Conservation (phyloP, 2,329 filamentous ascomycete species). For the Aspergillus viridinutans region DNA sequence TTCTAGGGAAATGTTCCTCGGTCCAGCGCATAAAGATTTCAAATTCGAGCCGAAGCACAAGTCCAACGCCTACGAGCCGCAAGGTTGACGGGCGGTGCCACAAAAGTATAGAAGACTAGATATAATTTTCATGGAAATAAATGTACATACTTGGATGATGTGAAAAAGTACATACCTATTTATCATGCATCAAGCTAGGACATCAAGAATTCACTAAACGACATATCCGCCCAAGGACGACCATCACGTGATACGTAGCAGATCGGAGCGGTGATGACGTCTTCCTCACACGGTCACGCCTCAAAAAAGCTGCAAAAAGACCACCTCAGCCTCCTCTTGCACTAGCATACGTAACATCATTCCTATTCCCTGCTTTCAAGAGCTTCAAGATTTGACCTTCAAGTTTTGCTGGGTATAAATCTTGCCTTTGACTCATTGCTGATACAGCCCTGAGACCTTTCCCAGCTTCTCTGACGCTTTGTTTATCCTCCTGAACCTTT, state of each 20-base stretch:
- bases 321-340: constrained; percentile 57
- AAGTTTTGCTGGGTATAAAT: constrained; percentile 5
- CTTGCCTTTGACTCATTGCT: neutral
- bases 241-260: constrained; percentile 9
- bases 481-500: constrained; percentile 12
- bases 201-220: no score
- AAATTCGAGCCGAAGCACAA: constrained; percentile 97
- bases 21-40: constrained; percentile 84
- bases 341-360: neutral
- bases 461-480: constrained; percentile 6
- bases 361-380: neutral
- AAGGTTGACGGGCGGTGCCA: constrained; percentile 40
- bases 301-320: constrained; percentile 53
- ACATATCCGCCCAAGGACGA: neutral
- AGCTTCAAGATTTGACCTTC: neutral
- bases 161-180: neutral
- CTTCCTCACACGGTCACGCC: constrained; percentile 14
- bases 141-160: neutral
- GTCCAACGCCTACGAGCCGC: constrained; percentile 82
- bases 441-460: neutral
- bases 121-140: neutral
- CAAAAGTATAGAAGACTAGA: neutral
- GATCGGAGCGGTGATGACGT: constrained; percentile 29
- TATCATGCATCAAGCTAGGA: neutral
- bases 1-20: constrained; percentile 90